A percentile compares a stretch with the other conserved stretches of the same genome.
Evolutionary conservation across 2,329 filamentous ascomycete species (phyloP).

Genomic region (Zalaria sp.): DNA sequence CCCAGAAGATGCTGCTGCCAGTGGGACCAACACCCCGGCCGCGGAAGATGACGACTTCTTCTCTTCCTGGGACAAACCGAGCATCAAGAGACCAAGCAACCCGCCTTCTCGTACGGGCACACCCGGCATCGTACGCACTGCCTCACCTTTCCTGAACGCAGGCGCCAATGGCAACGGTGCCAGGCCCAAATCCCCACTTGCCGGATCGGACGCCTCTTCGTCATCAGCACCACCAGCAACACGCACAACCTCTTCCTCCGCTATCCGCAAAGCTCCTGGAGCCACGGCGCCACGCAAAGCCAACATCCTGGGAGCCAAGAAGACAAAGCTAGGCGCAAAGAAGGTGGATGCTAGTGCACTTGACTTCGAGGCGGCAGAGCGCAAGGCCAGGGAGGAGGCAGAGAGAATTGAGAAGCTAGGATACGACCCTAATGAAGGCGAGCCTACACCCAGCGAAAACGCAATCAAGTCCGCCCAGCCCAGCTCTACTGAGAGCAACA

Average conservation of each 20-base stretch:
- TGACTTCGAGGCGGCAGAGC: slow-evolving; percentile 95
- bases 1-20: slow-evolving; percentile 41
- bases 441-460: slow-evolving; percentile 30
- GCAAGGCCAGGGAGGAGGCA: slow-evolving; percentile 92
- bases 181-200: slow-evolving; percentile 73
- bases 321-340: slow-evolving; percentile 43
- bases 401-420: slow-evolving; percentile 91
- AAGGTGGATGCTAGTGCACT: slow-evolving; percentile 64
- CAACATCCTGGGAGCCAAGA: slow-evolving; percentile 56
- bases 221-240: slow-evolving; percentile 44
- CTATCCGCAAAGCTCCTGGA: slow-evolving; percentile 61
- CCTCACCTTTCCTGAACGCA: slow-evolving; percentile 79
- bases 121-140: slow-evolving; percentile 54
- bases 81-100: slow-evolving; percentile 91
- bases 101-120: slow-evolving; percentile 82
- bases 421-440: slow-evolving; percentile 83
- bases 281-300: slow-evolving; percentile 50
- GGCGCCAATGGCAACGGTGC: slow-evolving; percentile 47
- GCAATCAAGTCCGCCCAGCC: slow-evolving; percentile 31
- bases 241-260: slow-evolving; percentile 61
- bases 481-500: slow-evolving; percentile 35
- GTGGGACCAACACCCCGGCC: slow-evolving; percentile 62
- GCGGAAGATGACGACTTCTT: slow-evolving; percentile 91
- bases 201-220: slow-evolving; percentile 38
- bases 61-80: slow-evolving; percentile 95